phyloP scores from a whole-genome alignment of 768 basidiomycete species.

The Fomitopsis serialis region DNA sequence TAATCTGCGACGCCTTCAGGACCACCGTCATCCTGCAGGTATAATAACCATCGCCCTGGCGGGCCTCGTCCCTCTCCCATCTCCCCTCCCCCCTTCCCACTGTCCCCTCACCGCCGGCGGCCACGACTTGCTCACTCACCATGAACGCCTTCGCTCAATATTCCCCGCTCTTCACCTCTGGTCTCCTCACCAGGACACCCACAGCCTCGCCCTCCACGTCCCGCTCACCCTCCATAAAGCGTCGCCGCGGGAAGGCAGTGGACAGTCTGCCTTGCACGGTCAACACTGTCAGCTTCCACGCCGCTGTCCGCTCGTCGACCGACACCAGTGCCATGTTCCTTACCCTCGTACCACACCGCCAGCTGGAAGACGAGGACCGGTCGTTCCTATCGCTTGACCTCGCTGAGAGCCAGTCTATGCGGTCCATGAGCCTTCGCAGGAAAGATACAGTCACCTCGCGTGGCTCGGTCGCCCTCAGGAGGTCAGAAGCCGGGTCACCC shows the following conservation, averaged over 20 bases:
- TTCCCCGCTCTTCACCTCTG: conserved; percentile 62
- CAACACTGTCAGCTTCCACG: conserved; percentile 13
- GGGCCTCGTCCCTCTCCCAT: neutral
- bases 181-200: conserved; percentile 39
- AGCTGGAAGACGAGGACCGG: conserved; percentile 30
- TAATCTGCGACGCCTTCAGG: neutral
- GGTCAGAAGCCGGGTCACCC: conserved; percentile 15
- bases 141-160: conserved; percentile 42
- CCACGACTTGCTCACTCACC: neutral
- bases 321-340: conserved; percentile 37
- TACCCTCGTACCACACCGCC: conserved; percentile 38
- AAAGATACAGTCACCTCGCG: conserved; percentile 25
- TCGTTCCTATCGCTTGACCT: conserved; percentile 71
- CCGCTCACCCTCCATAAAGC: conserved; percentile 24
- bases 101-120: neutral
- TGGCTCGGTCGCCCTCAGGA: conserved; percentile 4
- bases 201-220: conserved; percentile 17
- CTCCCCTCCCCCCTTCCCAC: neutral
- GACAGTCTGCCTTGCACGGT: conserved; percentile 19
- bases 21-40: neutral
- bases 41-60: neutral
- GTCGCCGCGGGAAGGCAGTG: conserved; percentile 7
- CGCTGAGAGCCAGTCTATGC: conserved; percentile 44
- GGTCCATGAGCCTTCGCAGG: conserved; percentile 33
- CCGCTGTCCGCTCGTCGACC: conserved; percentile 11